phyloP scores from a whole-genome alignment of 2,329 filamentous ascomycete genomes.

The Pyricularia pennisetigena region DNA sequence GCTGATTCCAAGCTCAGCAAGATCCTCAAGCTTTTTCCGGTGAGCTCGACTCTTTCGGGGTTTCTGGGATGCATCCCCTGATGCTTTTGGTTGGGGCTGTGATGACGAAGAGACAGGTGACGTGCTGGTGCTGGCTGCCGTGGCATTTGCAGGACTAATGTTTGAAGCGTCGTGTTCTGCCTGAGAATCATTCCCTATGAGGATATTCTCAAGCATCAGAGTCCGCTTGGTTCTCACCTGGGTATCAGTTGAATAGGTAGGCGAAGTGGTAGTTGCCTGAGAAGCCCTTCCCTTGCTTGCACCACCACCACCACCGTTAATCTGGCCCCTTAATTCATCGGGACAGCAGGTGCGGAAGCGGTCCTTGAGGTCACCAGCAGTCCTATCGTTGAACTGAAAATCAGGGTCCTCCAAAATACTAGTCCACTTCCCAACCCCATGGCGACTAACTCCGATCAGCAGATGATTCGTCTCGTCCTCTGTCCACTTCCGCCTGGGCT shows the following conservation, averaged over 20 bases:
- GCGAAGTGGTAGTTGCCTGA: conserved; percentile 8
- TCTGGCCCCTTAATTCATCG: conserved; percentile 40
- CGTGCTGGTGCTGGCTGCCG: not conserved
- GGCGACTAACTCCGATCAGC: conserved; percentile 48
- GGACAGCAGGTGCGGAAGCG: conserved; percentile 58
- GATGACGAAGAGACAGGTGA: conserved; percentile 3
- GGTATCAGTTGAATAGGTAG: conserved; percentile 11
- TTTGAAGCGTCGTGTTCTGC: conserved; percentile 12
- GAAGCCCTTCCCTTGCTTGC: conserved; percentile 4
- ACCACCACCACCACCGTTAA: conserved; percentile 16
- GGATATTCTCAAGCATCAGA: conserved; percentile 43
- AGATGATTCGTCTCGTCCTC: conserved; percentile 56
- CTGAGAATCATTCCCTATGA: conserved; percentile 34
- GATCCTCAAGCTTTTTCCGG: conserved; percentile 32
- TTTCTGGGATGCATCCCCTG: conserved; percentile 16
- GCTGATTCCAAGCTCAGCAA: conserved; percentile 44
- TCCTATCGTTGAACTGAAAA: conserved; percentile 51
- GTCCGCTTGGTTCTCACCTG: conserved; percentile 34
- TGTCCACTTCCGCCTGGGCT: conserved; percentile 53
- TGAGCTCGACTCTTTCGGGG: conserved; percentile 27
- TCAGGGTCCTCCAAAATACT: conserved; percentile 51
- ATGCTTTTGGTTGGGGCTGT: conserved; percentile 3
- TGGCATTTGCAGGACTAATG: conserved; percentile 4
- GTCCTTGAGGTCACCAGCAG: conserved; percentile 55
- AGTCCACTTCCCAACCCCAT: conserved; percentile 58